Conservation (phyloP, 2,329 filamentous ascomycete genomes). For the Albifimbria verrucaria region DNA sequence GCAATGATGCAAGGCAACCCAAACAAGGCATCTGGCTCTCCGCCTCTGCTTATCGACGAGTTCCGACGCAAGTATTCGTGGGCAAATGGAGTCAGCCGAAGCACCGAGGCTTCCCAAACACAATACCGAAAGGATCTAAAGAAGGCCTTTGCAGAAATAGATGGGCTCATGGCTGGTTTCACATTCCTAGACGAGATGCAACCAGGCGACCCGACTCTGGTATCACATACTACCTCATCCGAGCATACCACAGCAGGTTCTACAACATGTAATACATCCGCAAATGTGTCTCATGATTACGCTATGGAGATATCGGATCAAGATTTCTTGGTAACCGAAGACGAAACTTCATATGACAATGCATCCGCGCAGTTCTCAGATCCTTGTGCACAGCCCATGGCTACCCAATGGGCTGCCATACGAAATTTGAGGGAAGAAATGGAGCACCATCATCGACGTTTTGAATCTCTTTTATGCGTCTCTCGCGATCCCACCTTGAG, state of each 20-base stretch:
- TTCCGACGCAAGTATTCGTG: not conserved
- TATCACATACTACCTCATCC: not conserved
- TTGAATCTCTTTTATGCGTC: not conserved
- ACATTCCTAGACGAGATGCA: slow-evolving; percentile 7
- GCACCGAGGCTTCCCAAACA: not conserved
- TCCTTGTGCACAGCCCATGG: not conserved
- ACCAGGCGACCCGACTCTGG: too few relatives aligned
- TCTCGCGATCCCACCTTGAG: slow-evolving; percentile 5
- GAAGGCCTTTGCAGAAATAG: slow-evolving; percentile 7
- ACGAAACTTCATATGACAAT: not conserved
- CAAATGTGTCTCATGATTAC: not conserved
- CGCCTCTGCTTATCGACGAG: not conserved
- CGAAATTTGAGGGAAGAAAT: not conserved
- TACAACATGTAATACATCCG: not conserved
- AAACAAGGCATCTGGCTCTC: not conserved
- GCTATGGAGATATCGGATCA: not conserved
- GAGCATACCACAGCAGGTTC: not conserved
- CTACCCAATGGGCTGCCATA: not conserved
- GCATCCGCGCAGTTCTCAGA: not conserved
- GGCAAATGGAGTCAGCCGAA: not conserved
- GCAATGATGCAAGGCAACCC: not conserved
- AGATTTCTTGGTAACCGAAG: not conserved
- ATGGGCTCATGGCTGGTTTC: slow-evolving; percentile 13
- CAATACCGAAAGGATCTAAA: not conserved
- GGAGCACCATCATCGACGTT: slow-evolving; percentile 7